Evolutionary conservation across 2,329 filamentous ascomycete genomes (phyloP), one percentile per base, ranked within the genome.

Genomic region (Hymenotorrendiella dingleyae): DNA sequence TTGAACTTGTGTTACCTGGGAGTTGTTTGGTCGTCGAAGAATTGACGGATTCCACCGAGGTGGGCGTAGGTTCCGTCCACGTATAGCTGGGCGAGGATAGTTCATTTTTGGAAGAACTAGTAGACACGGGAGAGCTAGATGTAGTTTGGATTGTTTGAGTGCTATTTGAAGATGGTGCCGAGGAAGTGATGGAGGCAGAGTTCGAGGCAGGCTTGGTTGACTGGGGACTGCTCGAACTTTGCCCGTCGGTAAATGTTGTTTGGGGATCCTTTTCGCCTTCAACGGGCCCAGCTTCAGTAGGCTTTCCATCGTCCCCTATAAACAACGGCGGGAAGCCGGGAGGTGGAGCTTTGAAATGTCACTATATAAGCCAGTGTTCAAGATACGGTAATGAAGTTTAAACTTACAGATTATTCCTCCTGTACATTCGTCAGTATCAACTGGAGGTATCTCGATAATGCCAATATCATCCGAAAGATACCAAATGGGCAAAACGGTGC

Each of bases 401-500:
- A 6, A 30, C 24, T 40, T 40, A 40, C 36, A 34, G 26, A 43
- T 22, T 24, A 43, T 38, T 16, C 40, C 40, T 32, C 40, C 40
- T 3, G 27, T 4, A 4, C 14, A 3, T 16, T n/a, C n/a, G n/a
- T n/a, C n/a, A n/a, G 38, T 21, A 16, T 14, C 40, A 6, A 21
- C 19, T 28, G 27, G 24, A 19, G 40, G 40, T 4, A 43, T 14
- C 20, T 37, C n/a, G n/a, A 43, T 43, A n/a, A 43, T 37, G 19
- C 40, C 40, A 27, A 43, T 37, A 21, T 14, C 40, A 23, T n/a
- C n/a, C 16, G 23, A 17, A 37, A 43, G n/a, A 14, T 32, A 37
- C 40, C 40, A 43, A 23, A 43, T 43, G 11, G 40, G 40, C 26
- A 43, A 24, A 37, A 43, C 32, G 6, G 40, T 43, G 12, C 38